A percentile compares a stretch with the other conserved stretches of the same genome.
Conservation (phyloP, 108 stramenopile species). For the Cylindrotheca fusiformis region DNA sequence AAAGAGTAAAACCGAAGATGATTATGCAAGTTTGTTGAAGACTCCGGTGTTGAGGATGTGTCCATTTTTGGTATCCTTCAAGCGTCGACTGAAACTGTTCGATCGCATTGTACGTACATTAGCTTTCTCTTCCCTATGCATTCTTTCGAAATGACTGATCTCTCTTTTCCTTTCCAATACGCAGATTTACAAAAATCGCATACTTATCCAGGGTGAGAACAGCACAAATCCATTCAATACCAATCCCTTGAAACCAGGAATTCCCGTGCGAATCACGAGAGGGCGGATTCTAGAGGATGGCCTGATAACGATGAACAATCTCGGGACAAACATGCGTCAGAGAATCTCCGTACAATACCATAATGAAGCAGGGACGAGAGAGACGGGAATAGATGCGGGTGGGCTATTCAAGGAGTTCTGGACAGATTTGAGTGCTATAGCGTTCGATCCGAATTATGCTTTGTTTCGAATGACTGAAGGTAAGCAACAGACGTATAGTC, state of each 20-base stretch:
- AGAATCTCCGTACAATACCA: constrained; percentile 75
- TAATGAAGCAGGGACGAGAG: constrained; percentile 77
- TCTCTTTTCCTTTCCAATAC: no score
- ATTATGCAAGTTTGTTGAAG: constrained; percentile 53
- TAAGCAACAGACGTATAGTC: constrained; percentile 1
- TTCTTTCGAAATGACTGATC: no score
- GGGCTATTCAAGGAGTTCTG: constrained; percentile 99
- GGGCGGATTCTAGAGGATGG: constrained; percentile 88
- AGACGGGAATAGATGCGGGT: constrained; percentile 95
- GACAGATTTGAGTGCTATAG: constrained; percentile 81
- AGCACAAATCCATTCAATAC: constrained; percentile 43
- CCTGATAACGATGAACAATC: constrained; percentile 72
- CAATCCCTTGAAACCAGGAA: constrained; percentile 63
- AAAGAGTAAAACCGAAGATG: constrained; percentile 57
- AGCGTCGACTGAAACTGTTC: constrained; percentile 81
- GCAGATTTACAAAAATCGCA: constrained; percentile 31
- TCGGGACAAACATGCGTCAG: constrained; percentile 79
- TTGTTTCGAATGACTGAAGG: constrained; percentile 89
- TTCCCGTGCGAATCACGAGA: constrained; percentile 73
- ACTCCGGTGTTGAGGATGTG: constrained; percentile 74
- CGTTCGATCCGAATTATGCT: constrained; percentile 91
- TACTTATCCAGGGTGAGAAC: constrained; percentile 42
- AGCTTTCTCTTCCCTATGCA: no score
- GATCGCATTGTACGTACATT: constrained; percentile 79
- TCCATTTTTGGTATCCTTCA: constrained; percentile 86